A percentile compares a stretch with the other conserved stretches of the same genome.
Evolutionary conservation across 2,329 filamentous ascomycete species (phyloP).

Genomic region (Exophiala lecanii-corni): DNA sequence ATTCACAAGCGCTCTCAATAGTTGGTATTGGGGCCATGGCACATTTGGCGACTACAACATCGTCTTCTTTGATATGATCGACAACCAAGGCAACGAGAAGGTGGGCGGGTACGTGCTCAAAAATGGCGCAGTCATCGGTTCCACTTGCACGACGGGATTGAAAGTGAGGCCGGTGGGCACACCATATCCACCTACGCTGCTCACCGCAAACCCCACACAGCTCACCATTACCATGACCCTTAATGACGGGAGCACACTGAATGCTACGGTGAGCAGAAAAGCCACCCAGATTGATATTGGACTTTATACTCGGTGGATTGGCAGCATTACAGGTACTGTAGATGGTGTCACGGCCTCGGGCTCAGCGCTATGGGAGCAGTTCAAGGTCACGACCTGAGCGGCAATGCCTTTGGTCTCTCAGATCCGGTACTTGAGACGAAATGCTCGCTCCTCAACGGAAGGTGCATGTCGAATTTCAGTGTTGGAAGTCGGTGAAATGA

Average conservation of each 20-base stretch:
- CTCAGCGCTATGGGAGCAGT: background rate
- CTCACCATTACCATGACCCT: constrained; percentile 8
- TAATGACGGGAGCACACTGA: constrained; percentile 1
- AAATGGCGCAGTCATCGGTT: constrained; percentile 28
- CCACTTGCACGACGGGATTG: constrained; percentile 27
- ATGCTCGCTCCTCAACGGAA: no score
- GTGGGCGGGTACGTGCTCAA: constrained; percentile 31
- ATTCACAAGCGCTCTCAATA: constrained; percentile 31
- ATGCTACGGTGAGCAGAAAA: constrained; percentile 3
- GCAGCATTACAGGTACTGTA: constrained; percentile 2
- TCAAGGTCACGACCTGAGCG: constrained; percentile 39
- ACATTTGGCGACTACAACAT: constrained; percentile 40
- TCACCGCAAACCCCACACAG: constrained; percentile 3
- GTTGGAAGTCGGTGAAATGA: no score
- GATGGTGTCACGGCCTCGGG: background rate
- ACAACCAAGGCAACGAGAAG: constrained; percentile 27
- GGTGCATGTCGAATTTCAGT: no score
- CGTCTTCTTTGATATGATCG: constrained; percentile 41
- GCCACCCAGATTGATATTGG: constrained; percentile 6
- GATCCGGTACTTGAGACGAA: no score
- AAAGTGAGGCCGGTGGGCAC: constrained; percentile 16
- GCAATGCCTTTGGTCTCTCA: no score
- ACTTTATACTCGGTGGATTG: constrained; percentile 10
- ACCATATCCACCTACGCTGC: constrained; percentile 22
- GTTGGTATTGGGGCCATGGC: constrained; percentile 46